Evolutionary conservation across 495 filamentous ascomycete genomes (phyloP).

Genomic region (Collariella sp.): DNA sequence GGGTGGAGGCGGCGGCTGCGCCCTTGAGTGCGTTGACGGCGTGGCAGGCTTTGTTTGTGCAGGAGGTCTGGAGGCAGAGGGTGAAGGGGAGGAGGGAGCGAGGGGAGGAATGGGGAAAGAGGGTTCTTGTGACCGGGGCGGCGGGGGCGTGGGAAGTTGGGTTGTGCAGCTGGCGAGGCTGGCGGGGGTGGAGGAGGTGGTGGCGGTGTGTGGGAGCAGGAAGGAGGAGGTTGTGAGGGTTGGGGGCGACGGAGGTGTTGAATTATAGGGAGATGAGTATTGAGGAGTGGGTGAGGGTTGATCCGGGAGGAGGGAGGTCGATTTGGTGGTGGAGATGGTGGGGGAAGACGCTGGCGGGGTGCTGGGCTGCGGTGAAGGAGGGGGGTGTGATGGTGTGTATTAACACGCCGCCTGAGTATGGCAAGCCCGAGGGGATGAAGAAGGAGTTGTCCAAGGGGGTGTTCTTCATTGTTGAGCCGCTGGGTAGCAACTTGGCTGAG

Average conservation of each 20-base stretch:
- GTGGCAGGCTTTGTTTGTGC: slow-evolving; percentile 50
- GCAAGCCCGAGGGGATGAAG: slow-evolving; percentile 28
- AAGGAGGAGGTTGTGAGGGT: slow-evolving; percentile 48
- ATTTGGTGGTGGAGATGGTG: slow-evolving; percentile 57
- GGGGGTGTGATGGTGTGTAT: slow-evolving; percentile 42
- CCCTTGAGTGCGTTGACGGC: slow-evolving; percentile 55
- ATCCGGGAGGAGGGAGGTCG: slow-evolving; percentile 42
- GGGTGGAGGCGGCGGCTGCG: slow-evolving; percentile 46
- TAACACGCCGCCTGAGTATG: slow-evolving; percentile 38
- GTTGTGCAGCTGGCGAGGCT: slow-evolving; percentile 45
- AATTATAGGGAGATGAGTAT: slow-evolving; percentile 51
- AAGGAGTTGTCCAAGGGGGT: slow-evolving; percentile 28
- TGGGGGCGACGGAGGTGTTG: slow-evolving; percentile 61
- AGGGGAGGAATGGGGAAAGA: slow-evolving; percentile 41
- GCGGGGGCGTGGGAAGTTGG: slow-evolving; percentile 54
- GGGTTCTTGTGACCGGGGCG: slow-evolving; percentile 61
- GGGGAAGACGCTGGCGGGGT: slow-evolving; percentile 40
- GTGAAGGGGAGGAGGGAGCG: slow-evolving; percentile 30
- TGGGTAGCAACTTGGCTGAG: slow-evolving; percentile 54
- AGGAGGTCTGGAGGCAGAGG: slow-evolving; percentile 21
- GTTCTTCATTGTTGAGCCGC: slow-evolving; percentile 44
- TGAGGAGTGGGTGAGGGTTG: slow-evolving; percentile 40
- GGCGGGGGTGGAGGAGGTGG: slow-evolving; percentile 48
- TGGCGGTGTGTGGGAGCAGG: slow-evolving; percentile 47
- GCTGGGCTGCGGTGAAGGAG: slow-evolving; percentile 52